Evolutionary conservation across 208 protist species (phyloP).

Genomic region (Hexamita inflata): DNA sequence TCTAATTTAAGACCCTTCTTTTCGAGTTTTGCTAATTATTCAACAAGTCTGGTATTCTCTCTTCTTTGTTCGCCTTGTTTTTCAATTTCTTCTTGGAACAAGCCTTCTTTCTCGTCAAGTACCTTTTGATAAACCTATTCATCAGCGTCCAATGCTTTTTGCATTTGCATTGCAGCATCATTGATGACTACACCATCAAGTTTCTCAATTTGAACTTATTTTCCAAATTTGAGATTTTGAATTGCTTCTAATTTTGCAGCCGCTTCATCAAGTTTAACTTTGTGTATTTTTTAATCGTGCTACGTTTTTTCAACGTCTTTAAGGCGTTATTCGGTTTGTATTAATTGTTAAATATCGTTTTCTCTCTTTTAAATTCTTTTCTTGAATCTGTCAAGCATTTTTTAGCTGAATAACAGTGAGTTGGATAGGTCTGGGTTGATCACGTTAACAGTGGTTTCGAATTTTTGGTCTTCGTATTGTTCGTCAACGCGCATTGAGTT

Average conservation of each 20-base stretch:
- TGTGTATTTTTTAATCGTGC: background rate
- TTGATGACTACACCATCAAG: conserved; percentile 12
- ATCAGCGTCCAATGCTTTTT: background rate
- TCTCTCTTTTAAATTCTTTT: background rate
- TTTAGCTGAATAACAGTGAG: background rate
- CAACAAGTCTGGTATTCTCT: conserved; percentile 11
- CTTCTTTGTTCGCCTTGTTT: background rate
- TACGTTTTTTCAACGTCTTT: background rate
- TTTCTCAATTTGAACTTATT: background rate
- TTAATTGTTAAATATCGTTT: background rate
- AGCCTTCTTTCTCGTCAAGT: background rate
- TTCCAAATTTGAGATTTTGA: conserved; percentile 18
- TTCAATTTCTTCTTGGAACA: background rate
- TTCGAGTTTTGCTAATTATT: background rate
- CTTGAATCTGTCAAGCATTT: background rate
- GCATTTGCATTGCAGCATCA: background rate
- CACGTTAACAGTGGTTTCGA: no score
- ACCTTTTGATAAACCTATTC: background rate
- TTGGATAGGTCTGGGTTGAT: background rate
- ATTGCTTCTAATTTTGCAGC: background rate
- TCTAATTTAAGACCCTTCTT: background rate
- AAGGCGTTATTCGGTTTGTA: background rate
- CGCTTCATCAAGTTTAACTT: background rate
- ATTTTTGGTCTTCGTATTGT: no score
- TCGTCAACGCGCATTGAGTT: no score